A percentile compares a stretch with the other conserved stretches of the same genome.
Conservation (phyloP, 2,329 filamentous ascomycete genomes). For the Ophiostoma montium region DNA sequence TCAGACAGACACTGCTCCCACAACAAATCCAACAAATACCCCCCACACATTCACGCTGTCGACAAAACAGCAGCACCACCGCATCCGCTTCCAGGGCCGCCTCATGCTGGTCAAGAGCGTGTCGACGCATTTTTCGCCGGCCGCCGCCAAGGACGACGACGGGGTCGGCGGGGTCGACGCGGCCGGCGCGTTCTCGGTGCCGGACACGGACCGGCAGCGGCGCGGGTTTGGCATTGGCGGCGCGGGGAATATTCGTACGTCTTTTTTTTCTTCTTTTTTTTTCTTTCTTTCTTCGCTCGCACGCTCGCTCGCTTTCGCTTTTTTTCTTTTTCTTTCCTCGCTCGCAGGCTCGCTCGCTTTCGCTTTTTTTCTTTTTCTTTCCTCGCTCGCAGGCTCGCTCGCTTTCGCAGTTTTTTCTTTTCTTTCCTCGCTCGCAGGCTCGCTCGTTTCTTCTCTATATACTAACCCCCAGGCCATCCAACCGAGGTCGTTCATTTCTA, state of each 20-base stretch:
- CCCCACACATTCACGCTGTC: not conserved
- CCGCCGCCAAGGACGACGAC: not conserved
- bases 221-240: conserved; percentile 27
- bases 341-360: too few species aligned
- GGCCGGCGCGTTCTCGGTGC: not conserved
- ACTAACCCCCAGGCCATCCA: conserved; percentile 13
- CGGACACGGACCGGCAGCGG: conserved; percentile 20
- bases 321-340: not conserved
- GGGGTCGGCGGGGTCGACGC: not conserved
- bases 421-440: too few species aligned
- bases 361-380: too few species aligned
- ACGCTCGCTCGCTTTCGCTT: too few species aligned
- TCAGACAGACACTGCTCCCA: too few species aligned
- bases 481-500: conserved; percentile 18
- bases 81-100: conserved; percentile 24
- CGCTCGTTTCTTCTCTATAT: too few species aligned
- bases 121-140: conserved; percentile 17
- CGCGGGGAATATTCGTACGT: conserved; percentile 26
- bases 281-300: not conserved
- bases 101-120: conserved; percentile 23
- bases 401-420: too few species aligned
- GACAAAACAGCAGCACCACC: conserved; percentile 17
- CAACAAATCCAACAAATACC: too few species aligned
- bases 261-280: not conserved
- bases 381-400: too few species aligned